A percentile compares a stretch with the other conserved stretches of the same genome.
Conservation (phyloP, 805 yeast genomes). For the Barnettozyma botsteinii region DNA sequence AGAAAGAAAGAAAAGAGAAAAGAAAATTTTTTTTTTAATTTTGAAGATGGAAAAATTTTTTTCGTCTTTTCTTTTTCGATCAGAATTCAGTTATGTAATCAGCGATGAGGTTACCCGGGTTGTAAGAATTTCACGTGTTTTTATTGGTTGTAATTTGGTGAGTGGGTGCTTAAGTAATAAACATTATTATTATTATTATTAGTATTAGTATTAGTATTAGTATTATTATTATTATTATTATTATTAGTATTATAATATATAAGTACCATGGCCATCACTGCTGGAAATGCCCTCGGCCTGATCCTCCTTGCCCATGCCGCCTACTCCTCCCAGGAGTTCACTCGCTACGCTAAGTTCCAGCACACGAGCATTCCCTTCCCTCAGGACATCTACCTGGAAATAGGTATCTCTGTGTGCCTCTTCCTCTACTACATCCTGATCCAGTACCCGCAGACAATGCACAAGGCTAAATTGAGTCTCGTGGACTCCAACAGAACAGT, state of each 20-base stretch:
- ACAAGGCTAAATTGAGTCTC: constrained; percentile 1
- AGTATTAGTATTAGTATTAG: too few relatives aligned
- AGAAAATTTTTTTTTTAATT: constrained; percentile 16
- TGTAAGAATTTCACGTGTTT: too few relatives aligned
- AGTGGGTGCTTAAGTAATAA: too few relatives aligned
- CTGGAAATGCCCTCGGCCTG: neutral
- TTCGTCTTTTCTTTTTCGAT: constrained; percentile 7
- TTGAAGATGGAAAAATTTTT: constrained; percentile 8
- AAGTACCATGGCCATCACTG: neutral
- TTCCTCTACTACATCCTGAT: constrained; percentile 5
- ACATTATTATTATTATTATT: too few relatives aligned
- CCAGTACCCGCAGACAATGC: constrained; percentile 3
- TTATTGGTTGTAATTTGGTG: too few relatives aligned
- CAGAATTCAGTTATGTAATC: too few relatives aligned
- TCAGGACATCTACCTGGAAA: constrained; percentile 5
- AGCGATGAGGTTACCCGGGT: constrained; percentile 16
- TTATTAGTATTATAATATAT: neutral
- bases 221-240: neutral
- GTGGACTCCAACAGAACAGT: constrained; percentile 2
- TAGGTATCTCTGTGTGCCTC: neutral
- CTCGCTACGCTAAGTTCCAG: constrained; percentile 1
- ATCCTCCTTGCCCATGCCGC: constrained; percentile 5
- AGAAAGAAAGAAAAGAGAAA: constrained; percentile 3
- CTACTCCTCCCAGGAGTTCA: constrained; percentile 10
- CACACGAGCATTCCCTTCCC: constrained; percentile 4